Base-by-base conservation (phyloP, 345 rosid genomes). In the Citrus unshiu region DNA sequence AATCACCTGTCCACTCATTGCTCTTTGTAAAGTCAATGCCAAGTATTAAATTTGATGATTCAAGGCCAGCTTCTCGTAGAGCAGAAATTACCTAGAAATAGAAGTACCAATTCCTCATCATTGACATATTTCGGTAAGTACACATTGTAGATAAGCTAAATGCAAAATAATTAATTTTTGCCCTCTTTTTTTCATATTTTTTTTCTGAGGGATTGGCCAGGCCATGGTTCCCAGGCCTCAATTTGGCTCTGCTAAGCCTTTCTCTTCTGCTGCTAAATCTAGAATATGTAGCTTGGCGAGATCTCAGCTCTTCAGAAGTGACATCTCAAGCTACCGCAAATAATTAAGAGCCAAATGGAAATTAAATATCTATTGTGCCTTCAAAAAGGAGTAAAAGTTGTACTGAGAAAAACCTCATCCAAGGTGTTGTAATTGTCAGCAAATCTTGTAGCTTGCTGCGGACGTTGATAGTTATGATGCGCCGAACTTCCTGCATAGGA, bases 21-120 rank as follows among this genome's bases (percentile, higher is more conserved):
- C 96, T 92, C 83, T 92, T 90, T 61, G 96, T 92, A 88, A 90
- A 92, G 86, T 92, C 96, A 61, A 92, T 79, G 22, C 93, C 93
- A 62, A 92, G 89, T 79, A 92, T 89, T 75, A 92, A 75, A 76
- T 92, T 92, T 27, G 96, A 92, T 46, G 96, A 92, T 80, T 92
- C 96, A 77, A 92, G 96, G 68, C 96, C 96, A 75, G 96, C 88
- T 29, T 89, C 93, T 83, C 93, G 86, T 79, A 92, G 80, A 12
- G 92, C 90, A 67, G 82, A 66, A 80, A 88, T 90, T 69, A 90
- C 96, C 96, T 92, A 81, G 18, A 64, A 64, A 61, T 62, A 58
- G 14, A 74, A 25, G 70, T 49, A 19, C 18, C 12, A 51, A 81
- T 4, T 67, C 69, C 24, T 70, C 66, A 32, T 69, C n/a, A 76